phyloP scores from a whole-genome alignment of 441 rosid species.

The Adansonia madagascariensis region DNA sequence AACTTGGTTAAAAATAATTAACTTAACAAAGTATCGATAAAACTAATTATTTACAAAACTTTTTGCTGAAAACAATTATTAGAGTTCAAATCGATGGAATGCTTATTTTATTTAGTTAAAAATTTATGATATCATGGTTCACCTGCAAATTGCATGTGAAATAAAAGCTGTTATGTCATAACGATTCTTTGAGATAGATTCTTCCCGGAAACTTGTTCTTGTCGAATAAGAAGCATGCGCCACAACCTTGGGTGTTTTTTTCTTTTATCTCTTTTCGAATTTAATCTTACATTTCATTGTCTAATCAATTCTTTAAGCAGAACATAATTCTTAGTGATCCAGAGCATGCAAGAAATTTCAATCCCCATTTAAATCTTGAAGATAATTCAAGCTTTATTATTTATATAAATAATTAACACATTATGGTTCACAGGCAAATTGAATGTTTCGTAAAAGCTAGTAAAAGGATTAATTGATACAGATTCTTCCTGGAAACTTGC shows the following conservation, averaged over 20 bases:
- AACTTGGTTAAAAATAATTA: neutral
- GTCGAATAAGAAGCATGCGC: neutral
- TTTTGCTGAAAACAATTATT: neutral
- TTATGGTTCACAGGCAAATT: neutral
- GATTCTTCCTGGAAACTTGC: too few species aligned
- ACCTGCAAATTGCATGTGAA: slow-evolving; percentile 14
- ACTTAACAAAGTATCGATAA: slow-evolving; percentile 3
- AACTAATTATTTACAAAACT: neutral
- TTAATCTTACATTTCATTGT: neutral
- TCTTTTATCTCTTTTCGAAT: neutral
- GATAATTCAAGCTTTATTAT: slow-evolving; percentile 35
- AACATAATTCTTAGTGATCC: slow-evolving; percentile 85
- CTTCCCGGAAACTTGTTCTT: neutral
- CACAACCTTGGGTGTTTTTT: neutral
- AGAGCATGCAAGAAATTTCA: slow-evolving; percentile 73
- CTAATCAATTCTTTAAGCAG: slow-evolving; percentile 40
- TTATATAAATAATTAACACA: neutral
- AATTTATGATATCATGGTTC: neutral
- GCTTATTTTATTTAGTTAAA: neutral
- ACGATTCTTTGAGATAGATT: slow-evolving; percentile 8
- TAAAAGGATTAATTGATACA: too few species aligned
- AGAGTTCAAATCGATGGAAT: neutral
- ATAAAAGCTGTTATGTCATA: slow-evolving; percentile 4
- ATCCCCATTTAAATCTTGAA: slow-evolving; percentile 88
- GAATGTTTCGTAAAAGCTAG: neutral